phyloP scores from a whole-genome alignment of 306 rosid species.

The Erythrophleum fordii region DNA sequence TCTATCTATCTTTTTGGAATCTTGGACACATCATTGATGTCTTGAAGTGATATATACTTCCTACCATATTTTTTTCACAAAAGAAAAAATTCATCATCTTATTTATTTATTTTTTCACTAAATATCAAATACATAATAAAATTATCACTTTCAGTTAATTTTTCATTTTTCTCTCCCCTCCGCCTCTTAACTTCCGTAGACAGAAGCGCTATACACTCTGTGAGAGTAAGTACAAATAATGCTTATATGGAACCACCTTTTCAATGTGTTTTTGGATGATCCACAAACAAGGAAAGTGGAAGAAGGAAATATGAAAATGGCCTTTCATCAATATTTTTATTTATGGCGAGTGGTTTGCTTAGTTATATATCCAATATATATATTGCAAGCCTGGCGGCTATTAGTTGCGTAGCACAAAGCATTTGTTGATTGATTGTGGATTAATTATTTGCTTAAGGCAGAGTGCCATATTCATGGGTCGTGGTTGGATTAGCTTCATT shows the following conservation, averaged over 20 bases:
- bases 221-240: neutral
- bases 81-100: too few relatives aligned
- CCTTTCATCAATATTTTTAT: neutral
- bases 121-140: too few relatives aligned
- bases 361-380: neutral
- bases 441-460: neutral
- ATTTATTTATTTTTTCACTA: too few relatives aligned
- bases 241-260: neutral
- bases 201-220: too few relatives aligned
- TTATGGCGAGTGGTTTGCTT: neutral
- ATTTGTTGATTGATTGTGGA: neutral
- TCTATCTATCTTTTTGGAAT: too few relatives aligned
- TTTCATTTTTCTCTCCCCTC: too few relatives aligned
- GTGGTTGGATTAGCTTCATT: neutral
- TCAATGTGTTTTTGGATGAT: neutral
- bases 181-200: too few relatives aligned
- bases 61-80: too few relatives aligned
- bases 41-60: too few relatives aligned
- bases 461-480: neutral
- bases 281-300: neutral
- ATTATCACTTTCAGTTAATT: too few relatives aligned
- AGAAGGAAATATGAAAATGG: neutral
- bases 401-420: neutral
- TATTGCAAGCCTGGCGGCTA: too few relatives aligned
- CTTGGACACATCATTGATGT: too few relatives aligned